phyloP scores from a whole-genome alignment of 2,329 filamentous ascomycete genomes.

The Penicillium sp. region DNA sequence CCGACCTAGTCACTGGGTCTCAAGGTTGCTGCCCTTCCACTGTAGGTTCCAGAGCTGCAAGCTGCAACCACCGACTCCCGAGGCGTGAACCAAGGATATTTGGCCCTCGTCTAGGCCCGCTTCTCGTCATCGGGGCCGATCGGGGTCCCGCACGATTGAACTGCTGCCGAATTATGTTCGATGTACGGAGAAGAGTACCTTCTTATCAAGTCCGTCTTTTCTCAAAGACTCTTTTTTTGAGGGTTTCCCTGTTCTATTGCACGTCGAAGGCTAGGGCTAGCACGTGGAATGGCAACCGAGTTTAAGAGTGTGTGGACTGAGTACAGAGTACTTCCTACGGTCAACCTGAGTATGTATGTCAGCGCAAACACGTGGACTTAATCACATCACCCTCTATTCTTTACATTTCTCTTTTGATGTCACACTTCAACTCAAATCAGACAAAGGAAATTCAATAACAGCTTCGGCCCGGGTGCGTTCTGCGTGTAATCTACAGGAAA shows the following conservation, averaged over 20 bases:
- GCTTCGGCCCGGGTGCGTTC: constrained; percentile 35
- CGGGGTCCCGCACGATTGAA: neutral
- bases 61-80: too few species aligned
- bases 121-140: constrained; percentile 5
- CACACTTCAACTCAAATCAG: constrained; percentile 21
- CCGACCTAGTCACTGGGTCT: neutral
- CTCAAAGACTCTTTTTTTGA: neutral
- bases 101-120: constrained; percentile 4
- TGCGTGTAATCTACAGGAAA: constrained; percentile 40
- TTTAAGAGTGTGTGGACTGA: neutral
- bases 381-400: neutral
- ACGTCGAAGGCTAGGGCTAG: neutral
- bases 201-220: neutral
- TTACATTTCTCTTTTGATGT: neutral
- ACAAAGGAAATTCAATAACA: constrained; percentile 27
- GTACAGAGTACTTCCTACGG: neutral
- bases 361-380: too few species aligned
- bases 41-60: too few species aligned
- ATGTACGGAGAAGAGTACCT: neutral
- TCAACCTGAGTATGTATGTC: neutral
- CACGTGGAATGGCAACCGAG: neutral
- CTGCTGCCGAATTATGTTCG: neutral
- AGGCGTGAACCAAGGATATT: constrained; percentile 1
- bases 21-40: too few species aligned
- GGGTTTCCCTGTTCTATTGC: neutral